Percentiles rank a stretch among this genome's conserved stretches.
These are phyloP conservation scores for Gossypium herbaceum DNA, from an alignment of 345 rosid genomes.

Conservation along the genomic window DNA sequence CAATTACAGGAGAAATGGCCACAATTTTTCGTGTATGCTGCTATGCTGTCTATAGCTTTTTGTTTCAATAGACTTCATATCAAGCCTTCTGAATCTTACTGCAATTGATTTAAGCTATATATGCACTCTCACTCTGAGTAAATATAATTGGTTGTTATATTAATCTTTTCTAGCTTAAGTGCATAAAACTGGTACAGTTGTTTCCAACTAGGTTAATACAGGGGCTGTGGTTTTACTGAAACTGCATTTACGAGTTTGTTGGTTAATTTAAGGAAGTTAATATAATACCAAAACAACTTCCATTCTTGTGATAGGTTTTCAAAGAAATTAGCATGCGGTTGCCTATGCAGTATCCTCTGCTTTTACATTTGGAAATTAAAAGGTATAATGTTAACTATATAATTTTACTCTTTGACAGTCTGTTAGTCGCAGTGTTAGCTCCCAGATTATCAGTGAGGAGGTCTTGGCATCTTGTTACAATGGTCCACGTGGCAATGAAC, in stretches of 20 bases:
- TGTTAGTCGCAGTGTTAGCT: conserved; percentile 52
- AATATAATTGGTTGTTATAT: background rate
- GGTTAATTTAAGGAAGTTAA: background rate
- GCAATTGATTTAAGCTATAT: conserved; percentile 1
- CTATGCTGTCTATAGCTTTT: background rate
- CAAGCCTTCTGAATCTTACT: background rate
- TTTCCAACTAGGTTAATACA: background rate
- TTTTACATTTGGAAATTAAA: background rate
- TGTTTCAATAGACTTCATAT: background rate
- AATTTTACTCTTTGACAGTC: conserved; percentile 40
- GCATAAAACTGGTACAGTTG: background rate
- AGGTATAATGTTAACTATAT: background rate
- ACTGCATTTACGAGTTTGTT: background rate
- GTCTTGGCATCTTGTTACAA: conserved; percentile 68
- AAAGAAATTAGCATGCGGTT: background rate
- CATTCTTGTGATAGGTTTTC: background rate
- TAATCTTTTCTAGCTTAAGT: background rate
- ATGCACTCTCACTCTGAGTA: background rate
- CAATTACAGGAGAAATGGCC: conserved; percentile 72
- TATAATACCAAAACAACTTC: background rate
- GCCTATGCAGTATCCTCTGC: background rate
- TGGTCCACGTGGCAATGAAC: conserved; percentile 85
- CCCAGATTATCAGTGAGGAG: conserved; percentile 72
- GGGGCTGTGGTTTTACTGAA: background rate
- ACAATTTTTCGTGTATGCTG: conserved; percentile 56